Percentiles rank a stretch among this genome's conserved stretches.
Conservation (phyloP, 2,329 filamentous ascomycete genomes). For the Aspergillus costaricaensis region DNA sequence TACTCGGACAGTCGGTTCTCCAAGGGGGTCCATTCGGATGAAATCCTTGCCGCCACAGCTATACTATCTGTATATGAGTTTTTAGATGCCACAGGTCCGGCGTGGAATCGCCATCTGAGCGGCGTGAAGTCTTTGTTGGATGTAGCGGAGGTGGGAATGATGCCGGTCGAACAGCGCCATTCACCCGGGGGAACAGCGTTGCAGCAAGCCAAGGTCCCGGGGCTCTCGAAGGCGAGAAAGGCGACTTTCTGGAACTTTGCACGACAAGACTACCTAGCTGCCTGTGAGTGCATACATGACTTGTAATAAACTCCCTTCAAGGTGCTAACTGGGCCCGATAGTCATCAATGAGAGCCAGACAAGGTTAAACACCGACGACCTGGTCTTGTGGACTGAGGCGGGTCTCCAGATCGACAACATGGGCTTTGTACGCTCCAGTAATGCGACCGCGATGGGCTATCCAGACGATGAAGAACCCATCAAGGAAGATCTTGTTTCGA, state of each 20-base stretch:
- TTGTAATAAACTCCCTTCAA: neutral
- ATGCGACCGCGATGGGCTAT: constrained; percentile 33
- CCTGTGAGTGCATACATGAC: constrained; percentile 49
- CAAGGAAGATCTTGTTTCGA: constrained; percentile 65
- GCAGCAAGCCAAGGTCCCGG: constrained; percentile 33
- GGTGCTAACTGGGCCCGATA: constrained; percentile 16
- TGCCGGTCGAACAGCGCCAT: constrained; percentile 42
- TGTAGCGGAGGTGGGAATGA: constrained; percentile 45
- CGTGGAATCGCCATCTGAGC: constrained; percentile 66
- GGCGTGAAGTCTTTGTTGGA: constrained; percentile 65
- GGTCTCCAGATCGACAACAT: constrained; percentile 60
- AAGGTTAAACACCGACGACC: constrained; percentile 62
- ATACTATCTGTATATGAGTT: constrained; percentile 70
- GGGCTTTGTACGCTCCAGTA: constrained; percentile 53
- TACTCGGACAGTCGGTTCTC: constrained; percentile 48
- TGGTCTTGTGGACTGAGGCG: constrained; percentile 65
- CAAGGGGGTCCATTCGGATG: constrained; percentile 51
- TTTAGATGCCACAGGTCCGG: constrained; percentile 63
- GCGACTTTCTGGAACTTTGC: constrained; percentile 70
- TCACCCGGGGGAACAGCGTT: constrained; percentile 44
- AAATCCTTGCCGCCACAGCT: constrained; percentile 65
- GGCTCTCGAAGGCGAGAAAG: constrained; percentile 57
- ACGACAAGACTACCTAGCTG: constrained; percentile 65
- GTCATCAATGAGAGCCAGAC: constrained; percentile 62
- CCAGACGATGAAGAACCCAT: constrained; percentile 49